These are phyloP conservation scores for Claviceps sp. DNA, from an alignment of 2,329 filamentous ascomycete genomes.

Conservation along the genomic window DNA sequence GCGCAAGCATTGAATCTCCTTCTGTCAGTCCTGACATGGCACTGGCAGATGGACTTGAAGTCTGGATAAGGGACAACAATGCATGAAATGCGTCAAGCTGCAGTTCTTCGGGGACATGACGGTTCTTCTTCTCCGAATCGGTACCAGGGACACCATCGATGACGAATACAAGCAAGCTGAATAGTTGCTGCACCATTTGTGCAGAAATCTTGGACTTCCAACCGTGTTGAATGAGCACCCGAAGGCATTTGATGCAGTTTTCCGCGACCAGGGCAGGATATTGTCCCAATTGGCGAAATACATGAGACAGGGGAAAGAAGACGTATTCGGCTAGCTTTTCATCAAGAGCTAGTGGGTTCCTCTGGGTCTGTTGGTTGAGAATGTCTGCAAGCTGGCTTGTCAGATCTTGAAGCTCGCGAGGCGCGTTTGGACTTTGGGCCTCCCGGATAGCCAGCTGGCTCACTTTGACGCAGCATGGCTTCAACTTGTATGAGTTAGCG, in stretches of 20 bases:
- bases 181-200: constrained; percentile 66
- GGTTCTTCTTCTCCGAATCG: constrained; percentile 23
- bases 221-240: constrained; percentile 59
- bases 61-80: constrained; percentile 50
- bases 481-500: constrained; percentile 33
- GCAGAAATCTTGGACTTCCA: constrained; percentile 63
- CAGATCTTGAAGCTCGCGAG: constrained; percentile 32
- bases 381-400: constrained; percentile 31
- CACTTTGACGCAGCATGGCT: constrained; percentile 47
- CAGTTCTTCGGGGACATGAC: constrained; percentile 56
- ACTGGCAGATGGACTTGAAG: constrained; percentile 36
- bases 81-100: constrained; percentile 57
- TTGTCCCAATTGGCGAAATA: constrained; percentile 63
- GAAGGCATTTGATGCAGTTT: constrained; percentile 60
- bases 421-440: constrained; percentile 25
- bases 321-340: constrained; percentile 82
- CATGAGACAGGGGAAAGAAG: constrained; percentile 83
- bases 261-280: constrained; percentile 64
- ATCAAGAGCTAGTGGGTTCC: constrained; percentile 46
- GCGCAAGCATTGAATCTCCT: constrained; percentile 53
- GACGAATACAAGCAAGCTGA: constrained; percentile 74
- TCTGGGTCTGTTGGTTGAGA: constrained; percentile 29
- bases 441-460: constrained; percentile 42
- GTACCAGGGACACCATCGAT: constrained; percentile 56
- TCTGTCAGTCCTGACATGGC: constrained; percentile 38